Evolutionary conservation across 2,329 filamentous ascomycete species (phyloP).

Genomic region (Colletotrichum melonis): DNA sequence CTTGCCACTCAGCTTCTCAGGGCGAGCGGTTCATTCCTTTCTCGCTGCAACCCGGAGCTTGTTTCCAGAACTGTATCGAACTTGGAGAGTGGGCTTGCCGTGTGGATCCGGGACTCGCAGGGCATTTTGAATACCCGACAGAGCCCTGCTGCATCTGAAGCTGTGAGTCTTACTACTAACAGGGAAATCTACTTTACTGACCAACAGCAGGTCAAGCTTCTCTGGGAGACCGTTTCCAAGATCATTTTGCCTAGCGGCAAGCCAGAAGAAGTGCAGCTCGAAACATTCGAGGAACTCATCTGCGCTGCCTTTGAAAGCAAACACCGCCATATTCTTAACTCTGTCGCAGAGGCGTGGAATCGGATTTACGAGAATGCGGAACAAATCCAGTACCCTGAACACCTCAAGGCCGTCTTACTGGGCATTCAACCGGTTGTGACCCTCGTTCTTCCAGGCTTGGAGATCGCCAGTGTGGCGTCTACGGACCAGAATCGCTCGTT

Average conservation of each 20-base stretch:
- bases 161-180: constrained; percentile 53
- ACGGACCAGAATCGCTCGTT: constrained; percentile 55
- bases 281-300: constrained; percentile 64
- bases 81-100: constrained; percentile 70
- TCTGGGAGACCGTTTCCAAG: constrained; percentile 63
- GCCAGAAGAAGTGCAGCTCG: constrained; percentile 58
- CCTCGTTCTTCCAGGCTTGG: constrained; percentile 57
- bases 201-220: constrained; percentile 52
- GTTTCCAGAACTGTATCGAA: constrained; percentile 66
- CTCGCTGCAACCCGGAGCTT: constrained; percentile 59
- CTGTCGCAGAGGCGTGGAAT: constrained; percentile 73
- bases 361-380: constrained; percentile 71
- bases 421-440: constrained; percentile 67
- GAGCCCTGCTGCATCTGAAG: constrained; percentile 51
- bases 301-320: constrained; percentile 68
- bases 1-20: constrained; percentile 61
- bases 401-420: constrained; percentile 71
- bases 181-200: constrained; percentile 40
- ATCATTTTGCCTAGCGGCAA: constrained; percentile 49
- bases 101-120: constrained; percentile 73
- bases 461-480: constrained; percentile 50
- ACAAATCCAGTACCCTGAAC: constrained; percentile 71
- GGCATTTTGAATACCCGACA: constrained; percentile 54
- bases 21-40: constrained; percentile 64
- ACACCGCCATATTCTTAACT: constrained; percentile 65